Evolutionary conservation across 78 protist genomes (phyloP).

Genomic region (Dictyostelium purpureum): DNA sequence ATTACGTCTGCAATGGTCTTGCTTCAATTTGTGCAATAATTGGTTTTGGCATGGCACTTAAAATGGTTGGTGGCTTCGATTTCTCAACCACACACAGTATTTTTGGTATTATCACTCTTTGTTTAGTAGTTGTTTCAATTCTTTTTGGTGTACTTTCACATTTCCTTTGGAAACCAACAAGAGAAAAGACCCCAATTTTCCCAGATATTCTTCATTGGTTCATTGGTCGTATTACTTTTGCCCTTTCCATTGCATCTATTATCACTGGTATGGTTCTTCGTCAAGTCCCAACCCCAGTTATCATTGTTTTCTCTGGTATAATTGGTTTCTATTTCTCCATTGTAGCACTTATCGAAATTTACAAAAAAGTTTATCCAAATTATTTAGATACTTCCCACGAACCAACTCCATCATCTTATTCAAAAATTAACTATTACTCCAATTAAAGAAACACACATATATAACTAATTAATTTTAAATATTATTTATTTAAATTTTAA

Average conservation of each 20-base stretch:
- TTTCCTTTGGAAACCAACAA: conserved; percentile 61
- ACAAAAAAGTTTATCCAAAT: conserved; percentile 29
- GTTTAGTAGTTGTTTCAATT: not conserved
- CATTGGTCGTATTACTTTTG: conserved; percentile 31
- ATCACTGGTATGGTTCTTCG: conserved; percentile 60
- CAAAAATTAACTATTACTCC: no score
- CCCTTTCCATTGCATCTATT: conserved; percentile 28
- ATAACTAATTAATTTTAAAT: no score
- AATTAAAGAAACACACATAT: no score
- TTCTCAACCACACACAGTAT: conserved; percentile 45
- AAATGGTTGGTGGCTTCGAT: conserved; percentile 30
- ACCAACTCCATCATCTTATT: no score
- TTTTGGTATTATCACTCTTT: conserved; percentile 37
- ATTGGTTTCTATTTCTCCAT: conserved; percentile 22
- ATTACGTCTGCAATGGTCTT: conserved; percentile 14
- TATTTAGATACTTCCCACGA: not conserved
- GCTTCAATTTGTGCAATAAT: conserved; percentile 18
- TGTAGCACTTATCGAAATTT: conserved; percentile 6
- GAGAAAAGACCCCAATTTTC: conserved; percentile 55
- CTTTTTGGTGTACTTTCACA: conserved; percentile 26
- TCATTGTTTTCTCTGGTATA: conserved; percentile 43
- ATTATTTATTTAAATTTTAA: no score
- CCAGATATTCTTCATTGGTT: conserved; percentile 65
- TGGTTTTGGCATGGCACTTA: conserved; percentile 28
- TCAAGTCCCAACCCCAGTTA: conserved; percentile 20